A percentile compares a stretch with the other conserved stretches of the same genome.
These are phyloP conservation scores for Eucalyptus leucophloia DNA, from an alignment of 345 rosid species.

Conservation along the genomic window DNA sequence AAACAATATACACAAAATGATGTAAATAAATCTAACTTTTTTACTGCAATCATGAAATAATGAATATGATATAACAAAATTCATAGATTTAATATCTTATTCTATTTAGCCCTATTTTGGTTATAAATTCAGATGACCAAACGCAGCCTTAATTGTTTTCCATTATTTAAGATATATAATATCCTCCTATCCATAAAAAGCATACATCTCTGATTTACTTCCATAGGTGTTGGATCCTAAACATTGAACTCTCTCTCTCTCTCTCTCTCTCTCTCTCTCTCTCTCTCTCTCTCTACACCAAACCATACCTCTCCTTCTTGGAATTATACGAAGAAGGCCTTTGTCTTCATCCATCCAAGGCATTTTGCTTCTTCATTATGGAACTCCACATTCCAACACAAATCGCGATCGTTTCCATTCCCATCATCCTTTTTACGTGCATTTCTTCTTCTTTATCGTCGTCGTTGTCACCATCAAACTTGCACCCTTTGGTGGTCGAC, in stretches of 20 bases:
- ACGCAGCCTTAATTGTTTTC: background rate
- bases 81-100: too few species aligned
- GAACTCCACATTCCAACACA: background rate
- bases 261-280: background rate
- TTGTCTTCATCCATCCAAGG: background rate
- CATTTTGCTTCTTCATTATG: background rate
- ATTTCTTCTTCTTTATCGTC: background rate
- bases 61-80: too few species aligned
- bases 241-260: background rate
- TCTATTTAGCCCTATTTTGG: too few species aligned
- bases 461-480: background rate
- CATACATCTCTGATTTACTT: background rate
- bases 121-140: too few species aligned
- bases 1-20: too few species aligned
- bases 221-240: background rate
- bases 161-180: background rate
- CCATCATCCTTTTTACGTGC: background rate
- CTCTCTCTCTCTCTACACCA: background rate
- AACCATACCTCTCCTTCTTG: background rate
- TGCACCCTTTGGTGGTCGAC: conserved; percentile 17
- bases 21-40: too few species aligned
- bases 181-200: background rate
- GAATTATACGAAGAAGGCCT: background rate
- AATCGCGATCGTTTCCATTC: background rate
- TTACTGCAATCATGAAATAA: too few species aligned